These are phyloP conservation scores for Didymella glomerata DNA, from an alignment of 2,329 filamentous ascomycete genomes.

Conservation along the genomic window DNA sequence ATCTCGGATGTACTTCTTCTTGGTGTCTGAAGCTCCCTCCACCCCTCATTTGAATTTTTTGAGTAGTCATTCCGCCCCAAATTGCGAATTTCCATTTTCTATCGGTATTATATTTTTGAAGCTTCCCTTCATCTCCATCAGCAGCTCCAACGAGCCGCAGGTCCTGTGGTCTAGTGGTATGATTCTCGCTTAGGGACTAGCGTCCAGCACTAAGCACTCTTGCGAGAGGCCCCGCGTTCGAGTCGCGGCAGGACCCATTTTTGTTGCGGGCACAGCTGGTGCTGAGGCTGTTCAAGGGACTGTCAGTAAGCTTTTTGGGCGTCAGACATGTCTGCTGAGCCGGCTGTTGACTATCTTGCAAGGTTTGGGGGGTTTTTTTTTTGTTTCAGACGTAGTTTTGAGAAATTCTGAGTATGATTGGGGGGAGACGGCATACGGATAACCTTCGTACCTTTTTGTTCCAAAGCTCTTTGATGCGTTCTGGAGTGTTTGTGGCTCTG, in stretches of 20 bases:
- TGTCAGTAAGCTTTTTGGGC: no score
- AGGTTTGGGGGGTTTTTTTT: no score
- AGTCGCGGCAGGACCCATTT: slow-evolving; percentile 43
- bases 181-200: slow-evolving; percentile 70
- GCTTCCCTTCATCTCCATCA: neutral
- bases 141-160: neutral
- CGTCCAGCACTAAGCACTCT: slow-evolving; percentile 24
- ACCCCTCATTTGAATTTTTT: neutral
- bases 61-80: no score
- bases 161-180: slow-evolving; percentile 3
- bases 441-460: neutral
- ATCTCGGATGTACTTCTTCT: neutral
- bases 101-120: neutral
- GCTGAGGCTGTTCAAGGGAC: neutral
- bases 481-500: neutral
- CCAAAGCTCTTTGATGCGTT: neutral
- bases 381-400: no score
- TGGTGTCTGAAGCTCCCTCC: neutral
- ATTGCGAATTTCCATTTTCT: neutral
- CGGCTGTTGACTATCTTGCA: no score
- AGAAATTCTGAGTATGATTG: no score
- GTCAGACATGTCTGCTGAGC: no score
- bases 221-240: slow-evolving; percentile 52
- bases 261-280: neutral
- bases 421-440: no score